phyloP scores from a whole-genome alignment of 208 protist genomes.

The Naegleria lovaniensis region DNA sequence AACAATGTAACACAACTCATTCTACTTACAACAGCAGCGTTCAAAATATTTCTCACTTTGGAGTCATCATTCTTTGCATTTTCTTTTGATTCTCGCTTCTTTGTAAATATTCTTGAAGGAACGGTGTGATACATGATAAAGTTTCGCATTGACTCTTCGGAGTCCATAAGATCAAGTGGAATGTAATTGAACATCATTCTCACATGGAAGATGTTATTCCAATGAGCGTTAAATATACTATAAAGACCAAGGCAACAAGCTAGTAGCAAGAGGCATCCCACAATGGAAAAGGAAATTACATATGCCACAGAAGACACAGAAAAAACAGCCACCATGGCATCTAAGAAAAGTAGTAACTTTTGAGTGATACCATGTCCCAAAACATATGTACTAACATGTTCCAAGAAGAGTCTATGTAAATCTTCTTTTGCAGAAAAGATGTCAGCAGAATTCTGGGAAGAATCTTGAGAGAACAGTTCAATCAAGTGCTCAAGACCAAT shows the following conservation, averaged over 20 bases:
- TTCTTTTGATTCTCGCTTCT: background rate
- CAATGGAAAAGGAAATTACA: background rate
- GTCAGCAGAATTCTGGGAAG: background rate
- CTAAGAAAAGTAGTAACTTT: background rate
- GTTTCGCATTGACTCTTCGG: background rate
- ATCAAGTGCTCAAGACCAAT: background rate
- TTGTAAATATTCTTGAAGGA: background rate
- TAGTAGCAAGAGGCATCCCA: background rate
- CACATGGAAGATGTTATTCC: background rate
- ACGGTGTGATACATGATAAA: background rate
- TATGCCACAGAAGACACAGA: background rate
- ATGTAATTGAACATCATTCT: background rate
- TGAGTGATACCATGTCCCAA: background rate
- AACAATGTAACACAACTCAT: no score
- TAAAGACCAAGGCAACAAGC: background rate
- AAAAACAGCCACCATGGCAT: background rate
- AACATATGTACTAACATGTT: background rate
- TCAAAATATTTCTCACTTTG: background rate
- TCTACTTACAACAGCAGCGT: background rate
- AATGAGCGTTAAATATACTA: background rate
- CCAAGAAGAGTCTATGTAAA: background rate
- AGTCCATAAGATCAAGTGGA: background rate
- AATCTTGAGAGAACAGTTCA: background rate
- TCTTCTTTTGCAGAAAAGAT: background rate
- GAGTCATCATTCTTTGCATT: background rate